Base-by-base conservation (phyloP, 371 early-diverging fungal species). In the Mortierella sp. region DNA sequence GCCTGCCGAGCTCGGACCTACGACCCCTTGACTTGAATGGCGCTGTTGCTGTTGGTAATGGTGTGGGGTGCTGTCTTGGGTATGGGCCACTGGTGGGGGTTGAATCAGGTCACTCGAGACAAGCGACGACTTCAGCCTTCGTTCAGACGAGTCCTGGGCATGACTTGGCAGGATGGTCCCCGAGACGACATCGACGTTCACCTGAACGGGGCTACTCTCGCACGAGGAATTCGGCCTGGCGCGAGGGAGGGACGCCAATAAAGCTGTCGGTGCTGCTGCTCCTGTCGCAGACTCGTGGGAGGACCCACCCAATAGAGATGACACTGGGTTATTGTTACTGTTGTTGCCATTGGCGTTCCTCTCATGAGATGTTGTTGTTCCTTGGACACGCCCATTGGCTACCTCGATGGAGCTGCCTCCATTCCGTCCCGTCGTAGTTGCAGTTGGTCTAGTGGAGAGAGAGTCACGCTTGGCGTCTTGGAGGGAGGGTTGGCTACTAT, bases 101-200 rank as follows among this genome's bases (percentile, higher is more conserved):
- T 83, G 83, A 51, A 77, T 80, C 32, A 80, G 24, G 48, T 83
- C 80, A 56, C 71, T 38, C 29, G 75, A 49, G 18, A 68, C 75
- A 44, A 79, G 38, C 7, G 79, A 76, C 70, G 83, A 79, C 80
- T 79, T 75, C 18, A 79, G 79, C 56, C 79, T 70, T 65, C 74
- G 73, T 49, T 82, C 82, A 18, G 82, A 82, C 27, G 78, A 72
- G 48, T 82, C 82, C 35, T 71, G 82, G 4, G 68, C 56, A 54
- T 82, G 82, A 71, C 75, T 77, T 11, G 78, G 48, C 6, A 82
- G 75, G 27, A 82, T 82, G 32, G 71, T 76, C 35, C 82, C 82
- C 12, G 82, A 78, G 12, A 75, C 82, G 7, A 82, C 78, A 32
- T 78, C 75, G 68, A 78, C 75, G 63, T 82, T 78, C 27, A 82